Conservation (phyloP, 345 rosid genomes). For the Sonneratia alba region DNA sequence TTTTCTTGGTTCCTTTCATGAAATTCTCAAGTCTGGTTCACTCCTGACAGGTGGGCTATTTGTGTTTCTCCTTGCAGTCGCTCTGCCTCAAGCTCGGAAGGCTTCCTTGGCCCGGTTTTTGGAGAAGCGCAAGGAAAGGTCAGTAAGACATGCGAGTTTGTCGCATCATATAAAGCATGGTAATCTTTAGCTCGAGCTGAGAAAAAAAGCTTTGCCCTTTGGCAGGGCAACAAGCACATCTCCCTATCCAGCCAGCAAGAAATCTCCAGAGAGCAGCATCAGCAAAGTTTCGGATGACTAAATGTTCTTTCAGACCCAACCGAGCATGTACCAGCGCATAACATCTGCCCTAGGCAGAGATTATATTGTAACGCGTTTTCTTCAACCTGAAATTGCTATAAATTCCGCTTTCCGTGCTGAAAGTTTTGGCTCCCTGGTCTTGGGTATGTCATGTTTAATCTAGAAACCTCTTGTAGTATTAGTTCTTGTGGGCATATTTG, state of each 20-base stretch:
- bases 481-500: background rate
- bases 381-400: background rate
- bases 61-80: constrained; percentile 7
- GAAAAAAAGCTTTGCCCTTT: background rate
- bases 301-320: too few species aligned
- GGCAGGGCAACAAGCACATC: constrained; percentile 44
- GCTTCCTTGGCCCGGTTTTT: constrained; percentile 93
- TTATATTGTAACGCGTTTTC: background rate
- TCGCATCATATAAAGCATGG: background rate
- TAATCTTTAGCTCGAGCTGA: background rate
- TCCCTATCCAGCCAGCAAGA: constrained; percentile 42
- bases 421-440: background rate
- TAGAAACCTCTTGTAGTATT: background rate
- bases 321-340: background rate
- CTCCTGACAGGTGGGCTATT: background rate
- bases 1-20: background rate
- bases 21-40: background rate
- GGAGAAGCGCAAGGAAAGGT: constrained; percentile 98
- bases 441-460: background rate
- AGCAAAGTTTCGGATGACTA: background rate
- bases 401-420: background rate
- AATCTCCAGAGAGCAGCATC: constrained; percentile 25
- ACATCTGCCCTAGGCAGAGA: background rate
- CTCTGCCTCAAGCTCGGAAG: constrained; percentile 83
- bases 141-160: background rate